Evolutionary conservation across 2,329 filamentous ascomycete species (phyloP).

Genomic region (Colletotrichum sp.): DNA sequence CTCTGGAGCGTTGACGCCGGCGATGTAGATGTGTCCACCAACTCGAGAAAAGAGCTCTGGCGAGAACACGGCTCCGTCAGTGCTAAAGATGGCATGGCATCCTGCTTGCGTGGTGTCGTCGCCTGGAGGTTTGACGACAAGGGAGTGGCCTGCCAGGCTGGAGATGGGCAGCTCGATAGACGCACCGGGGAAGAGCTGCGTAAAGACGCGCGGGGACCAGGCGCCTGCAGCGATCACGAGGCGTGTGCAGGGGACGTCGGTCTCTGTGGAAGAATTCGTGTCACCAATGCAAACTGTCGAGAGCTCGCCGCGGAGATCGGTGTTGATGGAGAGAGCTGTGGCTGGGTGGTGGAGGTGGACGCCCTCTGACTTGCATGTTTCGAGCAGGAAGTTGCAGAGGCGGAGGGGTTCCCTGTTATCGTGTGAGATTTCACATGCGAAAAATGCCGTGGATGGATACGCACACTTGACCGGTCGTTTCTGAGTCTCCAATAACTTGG

Average conservation of each 20-base stretch:
- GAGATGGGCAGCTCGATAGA: conserved; percentile 59
- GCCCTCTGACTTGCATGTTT: conserved; percentile 60
- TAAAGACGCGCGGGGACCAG: conserved; percentile 74
- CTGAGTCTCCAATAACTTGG: conserved; percentile 66
- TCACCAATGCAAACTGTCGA: conserved; percentile 56
- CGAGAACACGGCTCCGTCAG: conserved; percentile 61
- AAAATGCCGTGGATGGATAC: conserved; percentile 29
- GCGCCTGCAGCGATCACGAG: conserved; percentile 73
- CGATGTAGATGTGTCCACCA: conserved; percentile 74
- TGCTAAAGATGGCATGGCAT: conserved; percentile 74
- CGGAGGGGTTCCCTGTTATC: conserved; percentile 66
- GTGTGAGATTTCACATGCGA: background rate
- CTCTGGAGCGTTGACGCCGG: conserved; percentile 69
- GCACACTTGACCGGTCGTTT: conserved; percentile 69
- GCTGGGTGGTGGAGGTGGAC: conserved; percentile 72
- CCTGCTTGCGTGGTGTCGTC: conserved; percentile 44
- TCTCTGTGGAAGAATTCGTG: conserved; percentile 46
- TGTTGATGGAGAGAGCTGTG: conserved; percentile 55
- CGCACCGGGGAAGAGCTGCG: conserved; percentile 65
- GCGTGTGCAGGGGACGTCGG: conserved; percentile 65
- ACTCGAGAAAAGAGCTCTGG: conserved; percentile 75
- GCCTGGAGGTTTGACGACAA: conserved; percentile 67
- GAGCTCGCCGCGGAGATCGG: conserved; percentile 55
- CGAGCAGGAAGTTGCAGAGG: conserved; percentile 70
- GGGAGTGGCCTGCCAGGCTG: conserved; percentile 73